A percentile compares a stretch with the other conserved stretches of the same genome.
These are phyloP conservation scores for Sphaerobolus stellatus DNA, from an alignment of 1,284 basidiomycete species.

Conservation along the genomic window DNA sequence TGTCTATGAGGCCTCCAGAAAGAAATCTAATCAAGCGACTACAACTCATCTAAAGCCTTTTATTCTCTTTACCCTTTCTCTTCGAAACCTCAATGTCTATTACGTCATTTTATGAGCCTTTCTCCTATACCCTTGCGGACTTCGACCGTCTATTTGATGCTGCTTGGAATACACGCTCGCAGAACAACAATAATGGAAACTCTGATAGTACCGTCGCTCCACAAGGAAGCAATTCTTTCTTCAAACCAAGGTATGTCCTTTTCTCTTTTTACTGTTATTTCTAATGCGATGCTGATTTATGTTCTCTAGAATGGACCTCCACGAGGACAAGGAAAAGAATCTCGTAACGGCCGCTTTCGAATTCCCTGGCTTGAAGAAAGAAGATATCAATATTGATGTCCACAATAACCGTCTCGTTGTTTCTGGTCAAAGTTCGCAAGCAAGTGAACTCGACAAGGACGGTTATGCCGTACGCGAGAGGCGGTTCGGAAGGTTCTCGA, in stretches of 20 bases:
- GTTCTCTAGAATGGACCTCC: slow-evolving; percentile 43
- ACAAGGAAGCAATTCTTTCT: neutral
- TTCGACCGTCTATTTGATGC: slow-evolving; percentile 53
- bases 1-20: no score
- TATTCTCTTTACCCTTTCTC: no score
- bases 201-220: neutral
- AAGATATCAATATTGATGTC: slow-evolving; percentile 42
- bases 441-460: slow-evolving; percentile 36
- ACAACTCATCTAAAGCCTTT: no score
- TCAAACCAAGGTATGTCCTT: neutral
- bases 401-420: slow-evolving; percentile 43
- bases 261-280: neutral
- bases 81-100: no score
- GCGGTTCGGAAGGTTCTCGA: slow-evolving; percentile 49
- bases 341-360: slow-evolving; percentile 48
- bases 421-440: slow-evolving; percentile 41
- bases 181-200: neutral
- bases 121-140: slow-evolving; percentile 41
- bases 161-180: slow-evolving; percentile 33
- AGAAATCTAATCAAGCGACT: no score
- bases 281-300: slow-evolving; percentile 6
- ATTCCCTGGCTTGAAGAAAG: slow-evolving; percentile 45
- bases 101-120: slow-evolving; percentile 47
- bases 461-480: slow-evolving; percentile 55
- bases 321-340: slow-evolving; percentile 42